Percentiles rank a stretch among this genome's conserved stretches.
Evolutionary conservation across 78 protist species (phyloP).

Genomic region (Anaeramoeba flamelloides): DNA sequence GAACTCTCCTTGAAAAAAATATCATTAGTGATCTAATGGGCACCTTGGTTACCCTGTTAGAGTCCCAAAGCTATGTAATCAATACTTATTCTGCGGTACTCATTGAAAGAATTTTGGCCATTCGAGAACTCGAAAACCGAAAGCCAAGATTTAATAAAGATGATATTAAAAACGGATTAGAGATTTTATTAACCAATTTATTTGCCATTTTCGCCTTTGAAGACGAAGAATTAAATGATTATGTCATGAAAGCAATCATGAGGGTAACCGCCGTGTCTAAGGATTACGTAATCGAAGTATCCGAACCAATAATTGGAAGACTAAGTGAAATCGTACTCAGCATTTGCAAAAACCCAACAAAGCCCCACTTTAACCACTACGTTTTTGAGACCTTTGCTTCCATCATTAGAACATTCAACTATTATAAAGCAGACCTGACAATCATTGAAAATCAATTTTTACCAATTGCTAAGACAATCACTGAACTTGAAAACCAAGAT

Average conservation of each 20-base stretch:
- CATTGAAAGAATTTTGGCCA: conserved; percentile 49
- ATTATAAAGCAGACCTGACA: neutral
- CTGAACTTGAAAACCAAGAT: conserved; percentile 38
- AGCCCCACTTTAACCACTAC: conserved; percentile 71
- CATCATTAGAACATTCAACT: conserved; percentile 12
- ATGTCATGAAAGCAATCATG: conserved; percentile 45
- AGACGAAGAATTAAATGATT: conserved; percentile 42
- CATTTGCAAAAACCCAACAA: conserved; percentile 57
- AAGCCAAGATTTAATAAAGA: neutral
- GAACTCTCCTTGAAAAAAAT: conserved; percentile 18
- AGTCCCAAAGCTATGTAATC: conserved; percentile 31
- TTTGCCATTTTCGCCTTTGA: conserved; percentile 20
- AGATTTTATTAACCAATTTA: conserved; percentile 35
- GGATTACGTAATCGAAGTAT: neutral
- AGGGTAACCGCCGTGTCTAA: conserved; percentile 7
- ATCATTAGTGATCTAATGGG: neutral
- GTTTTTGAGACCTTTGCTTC: conserved; percentile 74
- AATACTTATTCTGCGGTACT: conserved; percentile 61
- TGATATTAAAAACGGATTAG: conserved; percentile 12
- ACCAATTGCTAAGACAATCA: conserved; percentile 28
- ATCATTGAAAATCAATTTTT: conserved; percentile 34
- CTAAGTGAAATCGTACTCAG: conserved; percentile 21
- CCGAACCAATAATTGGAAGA: neutral
- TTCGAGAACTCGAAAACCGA: conserved; percentile 20
- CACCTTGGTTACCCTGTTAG: conserved; percentile 17